phyloP scores from a whole-genome alignment of 177 flowering plant species.

The Vitis hybrid region DNA sequence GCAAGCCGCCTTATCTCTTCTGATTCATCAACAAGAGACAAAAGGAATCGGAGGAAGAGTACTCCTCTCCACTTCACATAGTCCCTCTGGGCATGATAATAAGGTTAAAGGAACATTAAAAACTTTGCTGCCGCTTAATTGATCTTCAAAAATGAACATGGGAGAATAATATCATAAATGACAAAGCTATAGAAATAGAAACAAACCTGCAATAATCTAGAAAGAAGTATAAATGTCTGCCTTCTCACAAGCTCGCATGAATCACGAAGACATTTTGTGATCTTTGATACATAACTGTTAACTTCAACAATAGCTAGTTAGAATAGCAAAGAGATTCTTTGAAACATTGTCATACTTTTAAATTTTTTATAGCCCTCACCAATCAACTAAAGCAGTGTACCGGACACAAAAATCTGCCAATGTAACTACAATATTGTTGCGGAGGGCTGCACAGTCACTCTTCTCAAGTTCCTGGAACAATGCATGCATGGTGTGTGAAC shows the following conservation, averaged over 20 bases:
- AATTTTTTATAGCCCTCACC: slow-evolving; percentile 48
- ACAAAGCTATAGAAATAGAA: slow-evolving; percentile 7
- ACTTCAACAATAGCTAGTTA: slow-evolving; percentile 15
- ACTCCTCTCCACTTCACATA: slow-evolving; percentile 99
- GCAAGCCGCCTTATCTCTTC: slow-evolving; percentile 86
- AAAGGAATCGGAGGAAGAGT: slow-evolving; percentile 86
- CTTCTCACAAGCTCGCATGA: slow-evolving; percentile 97
- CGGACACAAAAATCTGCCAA: slow-evolving; percentile 98
- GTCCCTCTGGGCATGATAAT: slow-evolving; percentile 64
- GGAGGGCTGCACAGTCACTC: slow-evolving; percentile 78
- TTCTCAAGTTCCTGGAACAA: slow-evolving; percentile 82
- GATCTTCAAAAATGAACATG: not conserved
- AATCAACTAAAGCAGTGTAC: slow-evolving; percentile 89
- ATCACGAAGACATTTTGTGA: slow-evolving; percentile 85
- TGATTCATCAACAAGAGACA: slow-evolving; percentile 92
- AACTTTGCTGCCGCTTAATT: not conserved
- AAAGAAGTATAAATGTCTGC: slow-evolving; percentile 89
- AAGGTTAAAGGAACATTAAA: not conserved
- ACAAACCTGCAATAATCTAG: slow-evolving; percentile 82
- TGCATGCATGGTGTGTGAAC: not conserved
- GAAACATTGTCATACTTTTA: not conserved
- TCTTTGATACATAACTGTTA: slow-evolving; percentile 83
- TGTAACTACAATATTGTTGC: slow-evolving; percentile 80
- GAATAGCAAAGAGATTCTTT: slow-evolving; percentile 4
- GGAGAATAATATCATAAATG: slow-evolving; percentile 1